Evolutionary conservation across 2,329 filamentous ascomycete species (phyloP).

Genomic region (Pseudogymnoascus sp.): DNA sequence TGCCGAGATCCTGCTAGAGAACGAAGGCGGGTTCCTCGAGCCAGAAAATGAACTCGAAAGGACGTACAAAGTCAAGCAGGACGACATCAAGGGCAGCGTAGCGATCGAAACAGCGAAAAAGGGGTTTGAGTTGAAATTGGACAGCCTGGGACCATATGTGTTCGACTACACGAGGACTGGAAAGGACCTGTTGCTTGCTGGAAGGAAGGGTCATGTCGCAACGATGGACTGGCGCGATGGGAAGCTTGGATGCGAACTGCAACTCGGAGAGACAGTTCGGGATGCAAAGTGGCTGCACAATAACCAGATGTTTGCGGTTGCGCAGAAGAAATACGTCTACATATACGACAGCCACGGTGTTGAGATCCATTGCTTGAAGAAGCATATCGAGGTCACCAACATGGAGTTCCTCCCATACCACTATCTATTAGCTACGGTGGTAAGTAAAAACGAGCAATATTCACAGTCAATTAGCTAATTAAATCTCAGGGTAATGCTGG

Average conservation of each 20-base stretch:
- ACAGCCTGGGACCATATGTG: slow-evolving; percentile 75
- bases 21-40: slow-evolving; percentile 77
- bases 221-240: slow-evolving; percentile 95
- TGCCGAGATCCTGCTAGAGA: slow-evolving; percentile 88
- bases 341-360: slow-evolving; percentile 91
- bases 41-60: slow-evolving; percentile 80
- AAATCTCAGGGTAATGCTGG: slow-evolving; percentile 61
- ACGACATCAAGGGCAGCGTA: slow-evolving; percentile 69
- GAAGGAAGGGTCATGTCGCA: slow-evolving; percentile 88
- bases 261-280: slow-evolving; percentile 81
- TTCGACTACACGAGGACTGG: slow-evolving; percentile 89
- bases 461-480: slow-evolving; percentile 15
- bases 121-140: slow-evolving; percentile 79
- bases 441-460: slow-evolving; percentile 35
- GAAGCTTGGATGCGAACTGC: slow-evolving; percentile 82
- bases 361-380: slow-evolving; percentile 83
- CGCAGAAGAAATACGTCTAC: slow-evolving; percentile 93
- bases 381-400: slow-evolving; percentile 83
- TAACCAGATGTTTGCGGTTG: slow-evolving; percentile 87
- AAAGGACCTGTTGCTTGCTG: slow-evolving; percentile 73
- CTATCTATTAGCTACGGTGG: slow-evolving; percentile 80
- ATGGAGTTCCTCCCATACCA: slow-evolving; percentile 97
- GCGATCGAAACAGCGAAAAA: slow-evolving; percentile 83
- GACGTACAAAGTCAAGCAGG: slow-evolving; percentile 87
- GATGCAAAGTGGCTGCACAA: slow-evolving; percentile 92